Percentiles rank a stretch among this genome's conserved stretches.
Conservation (phyloP, 2,329 filamentous ascomycete species). For the Diaporthe citri region DNA sequence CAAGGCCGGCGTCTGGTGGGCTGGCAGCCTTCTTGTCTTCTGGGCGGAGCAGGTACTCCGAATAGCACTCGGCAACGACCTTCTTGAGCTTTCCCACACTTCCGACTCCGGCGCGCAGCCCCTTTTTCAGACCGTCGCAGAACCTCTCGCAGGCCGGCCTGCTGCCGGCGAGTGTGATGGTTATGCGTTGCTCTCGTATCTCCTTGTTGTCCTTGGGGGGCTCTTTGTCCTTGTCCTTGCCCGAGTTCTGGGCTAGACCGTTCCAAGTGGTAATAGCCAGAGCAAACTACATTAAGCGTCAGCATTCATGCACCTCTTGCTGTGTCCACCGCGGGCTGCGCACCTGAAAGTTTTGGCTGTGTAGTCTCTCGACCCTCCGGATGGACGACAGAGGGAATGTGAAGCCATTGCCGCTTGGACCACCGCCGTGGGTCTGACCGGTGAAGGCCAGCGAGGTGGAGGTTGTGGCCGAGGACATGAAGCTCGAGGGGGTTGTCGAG, state of each 20-base stretch:
- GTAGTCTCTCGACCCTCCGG: slow-evolving; percentile 89
- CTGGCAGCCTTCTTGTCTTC: slow-evolving; percentile 72
- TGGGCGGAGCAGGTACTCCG: slow-evolving; percentile 80
- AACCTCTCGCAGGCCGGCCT: slow-evolving; percentile 93
- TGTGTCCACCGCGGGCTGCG: slow-evolving; percentile 17
- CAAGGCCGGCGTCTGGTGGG: slow-evolving; percentile 92
- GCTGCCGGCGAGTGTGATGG: slow-evolving; percentile 89
- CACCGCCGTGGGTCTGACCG: slow-evolving; percentile 91
- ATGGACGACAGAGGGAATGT: slow-evolving; percentile 94
- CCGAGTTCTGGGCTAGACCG: slow-evolving; percentile 69
- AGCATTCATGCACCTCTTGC: slow-evolving; percentile 36
- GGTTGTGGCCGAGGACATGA: slow-evolving; percentile 82
- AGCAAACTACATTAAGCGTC: slow-evolving; percentile 73
- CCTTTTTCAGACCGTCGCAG: slow-evolving; percentile 94
- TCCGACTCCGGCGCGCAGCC: slow-evolving; percentile 86
- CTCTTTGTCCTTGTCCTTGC: slow-evolving; percentile 65
- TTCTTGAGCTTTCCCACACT: slow-evolving; percentile 87
- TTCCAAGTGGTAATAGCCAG: slow-evolving; percentile 98
- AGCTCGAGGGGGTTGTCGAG: slow-evolving; percentile 92
- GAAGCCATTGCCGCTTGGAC: slow-evolving; percentile 95
- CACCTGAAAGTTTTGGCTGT: slow-evolving; percentile 88
- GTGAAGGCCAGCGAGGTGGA: slow-evolving; percentile 87
- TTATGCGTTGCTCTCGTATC: slow-evolving; percentile 82
- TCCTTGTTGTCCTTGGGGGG: slow-evolving; percentile 56
- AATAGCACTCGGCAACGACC: slow-evolving; percentile 89